Percentiles rank a stretch among this genome's conserved stretches.
Evolutionary conservation across 345 rosid species (phyloP).

Genomic region (Excoecaria agallocha): DNA sequence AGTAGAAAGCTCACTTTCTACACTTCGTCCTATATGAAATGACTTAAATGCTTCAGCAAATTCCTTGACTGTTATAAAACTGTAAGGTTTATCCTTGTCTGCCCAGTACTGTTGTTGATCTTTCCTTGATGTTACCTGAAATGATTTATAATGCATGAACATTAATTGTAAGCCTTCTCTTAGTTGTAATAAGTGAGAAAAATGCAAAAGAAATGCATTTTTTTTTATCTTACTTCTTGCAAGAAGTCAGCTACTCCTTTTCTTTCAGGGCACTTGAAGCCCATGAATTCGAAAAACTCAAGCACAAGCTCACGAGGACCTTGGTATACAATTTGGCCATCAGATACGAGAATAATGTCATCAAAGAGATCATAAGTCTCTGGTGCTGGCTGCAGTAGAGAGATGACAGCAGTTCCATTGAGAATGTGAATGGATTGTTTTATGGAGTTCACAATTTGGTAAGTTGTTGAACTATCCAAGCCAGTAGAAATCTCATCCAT

Average conservation of each 20-base stretch:
- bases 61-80: slow-evolving; percentile 41
- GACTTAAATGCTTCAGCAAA: slow-evolving; percentile 53
- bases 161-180: background rate
- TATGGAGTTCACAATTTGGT: slow-evolving; percentile 62
- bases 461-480: slow-evolving; percentile 75
- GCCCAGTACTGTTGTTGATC: slow-evolving; percentile 74
- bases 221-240: slow-evolving; percentile 51
- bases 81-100: slow-evolving; percentile 41
- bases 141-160: slow-evolving; percentile 2
- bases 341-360: slow-evolving; percentile 63
- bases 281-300: slow-evolving; percentile 58
- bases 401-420: slow-evolving; percentile 60
- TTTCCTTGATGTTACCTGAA: slow-evolving; percentile 67
- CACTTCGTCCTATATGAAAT: slow-evolving; percentile 37
- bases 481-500: slow-evolving; percentile 86
- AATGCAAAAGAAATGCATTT: background rate
- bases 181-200: background rate
- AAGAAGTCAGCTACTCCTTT: slow-evolving; percentile 74
- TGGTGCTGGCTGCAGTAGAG: slow-evolving; percentile 78
- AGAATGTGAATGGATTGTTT: slow-evolving; percentile 57
- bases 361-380: slow-evolving; percentile 68
- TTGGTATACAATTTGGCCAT: slow-evolving; percentile 60
- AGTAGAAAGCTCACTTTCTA: slow-evolving; percentile 39
- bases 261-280: slow-evolving; percentile 70
- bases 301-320: slow-evolving; percentile 59